Base-by-base conservation (phyloP, 768 basidiomycete species). In the Pholiota microspora region DNA sequence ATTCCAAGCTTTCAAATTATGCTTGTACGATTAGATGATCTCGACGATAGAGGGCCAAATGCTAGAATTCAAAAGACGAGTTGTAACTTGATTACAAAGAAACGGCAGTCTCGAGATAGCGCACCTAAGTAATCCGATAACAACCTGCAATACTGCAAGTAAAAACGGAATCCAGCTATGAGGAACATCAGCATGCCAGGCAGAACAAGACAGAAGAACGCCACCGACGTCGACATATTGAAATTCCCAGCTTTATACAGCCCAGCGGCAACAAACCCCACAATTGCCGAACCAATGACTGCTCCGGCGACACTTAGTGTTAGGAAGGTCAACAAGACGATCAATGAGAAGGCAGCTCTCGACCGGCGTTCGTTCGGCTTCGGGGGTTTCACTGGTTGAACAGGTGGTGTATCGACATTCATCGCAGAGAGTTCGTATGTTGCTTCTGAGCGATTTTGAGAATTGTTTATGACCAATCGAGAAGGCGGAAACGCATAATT, bases 141-240 rank as follows among this genome's bases (percentile, higher is more conserved):
- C 62, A 31, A 73, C 72, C 55, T 77, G 74, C 46, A 77, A 69
- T 9, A 76, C 56, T 6, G 77, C 78, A 45, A 78, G 62, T 28
- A 78, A 54, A 53, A 78, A 76, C 1, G 78, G 78, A 47, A 78
- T 73, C 78, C 77, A 79, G 29, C 76, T 78, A 56, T 27, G 31
- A 24, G 23, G 23, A 24, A 35, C 16, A 7, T 42, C 40, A 23
- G 47, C 32, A 44, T 13, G 6, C 45, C 16, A 48, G 28, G 32
- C 52, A n/a, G 4, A 49, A 21, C 45, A 53, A 38, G 9, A 21
- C 6, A 44, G 15, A 29, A 52, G 18, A 29, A 44, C 40, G 53
- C 48, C 53, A 65, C 76, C 35, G 60, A 80, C 75, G 80, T 80
- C 18, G 79, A 81, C 76, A 82, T 78, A 50, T 77, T 71, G 45